Percentiles rank a stretch among this genome's conserved stretches.
Conservation (phyloP, 2,329 filamentous ascomycete species). For the Sporothrix pseudoabietina region DNA sequence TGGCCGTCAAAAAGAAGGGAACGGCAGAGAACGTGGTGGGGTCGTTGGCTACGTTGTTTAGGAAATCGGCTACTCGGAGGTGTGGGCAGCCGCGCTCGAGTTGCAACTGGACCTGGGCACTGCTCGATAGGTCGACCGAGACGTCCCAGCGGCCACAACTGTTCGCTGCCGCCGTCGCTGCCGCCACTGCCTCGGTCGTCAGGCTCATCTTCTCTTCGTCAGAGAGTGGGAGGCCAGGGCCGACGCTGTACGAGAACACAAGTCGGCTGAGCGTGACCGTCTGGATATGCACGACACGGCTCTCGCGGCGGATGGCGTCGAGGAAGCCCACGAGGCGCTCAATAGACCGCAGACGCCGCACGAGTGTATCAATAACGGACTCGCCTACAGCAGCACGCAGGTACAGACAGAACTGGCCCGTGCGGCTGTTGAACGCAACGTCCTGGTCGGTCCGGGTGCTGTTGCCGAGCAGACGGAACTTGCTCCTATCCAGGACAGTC, state of each 20-base stretch:
- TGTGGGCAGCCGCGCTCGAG: conserved; percentile 69
- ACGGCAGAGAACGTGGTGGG: conserved; percentile 55
- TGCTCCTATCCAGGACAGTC: conserved; percentile 54
- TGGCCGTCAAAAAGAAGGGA: conserved; percentile 58
- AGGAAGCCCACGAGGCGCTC: conserved; percentile 72
- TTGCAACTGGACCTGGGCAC: conserved; percentile 57
- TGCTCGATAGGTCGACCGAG: conserved; percentile 58
- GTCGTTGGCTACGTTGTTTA: conserved; percentile 61
- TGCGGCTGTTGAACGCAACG: conserved; percentile 61
- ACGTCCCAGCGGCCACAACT: conserved; percentile 50
- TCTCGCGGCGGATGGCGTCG: conserved; percentile 62
- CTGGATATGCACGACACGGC: conserved; percentile 58
- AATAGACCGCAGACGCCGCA: conserved; percentile 64
- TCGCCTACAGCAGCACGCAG: conserved; percentile 61
- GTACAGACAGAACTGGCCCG: conserved; percentile 65
- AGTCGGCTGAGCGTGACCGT: conserved; percentile 64
- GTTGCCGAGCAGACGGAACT: conserved; percentile 58
- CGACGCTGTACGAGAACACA: conserved; percentile 65
- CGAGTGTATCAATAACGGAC: conserved; percentile 61
- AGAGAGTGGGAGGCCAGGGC: conserved; percentile 1
- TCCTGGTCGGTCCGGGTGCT: conserved; percentile 55
- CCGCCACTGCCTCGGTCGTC: conserved; percentile 23
- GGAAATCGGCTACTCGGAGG: conserved; percentile 60
- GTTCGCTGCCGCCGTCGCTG: background rate
- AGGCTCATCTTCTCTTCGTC: conserved; percentile 6